Percentiles rank a stretch among this genome's conserved stretches.
These are phyloP conservation scores for Suillus tomentosus DNA, from an alignment of 768 basidiomycete species.

Conservation along the genomic window DNA sequence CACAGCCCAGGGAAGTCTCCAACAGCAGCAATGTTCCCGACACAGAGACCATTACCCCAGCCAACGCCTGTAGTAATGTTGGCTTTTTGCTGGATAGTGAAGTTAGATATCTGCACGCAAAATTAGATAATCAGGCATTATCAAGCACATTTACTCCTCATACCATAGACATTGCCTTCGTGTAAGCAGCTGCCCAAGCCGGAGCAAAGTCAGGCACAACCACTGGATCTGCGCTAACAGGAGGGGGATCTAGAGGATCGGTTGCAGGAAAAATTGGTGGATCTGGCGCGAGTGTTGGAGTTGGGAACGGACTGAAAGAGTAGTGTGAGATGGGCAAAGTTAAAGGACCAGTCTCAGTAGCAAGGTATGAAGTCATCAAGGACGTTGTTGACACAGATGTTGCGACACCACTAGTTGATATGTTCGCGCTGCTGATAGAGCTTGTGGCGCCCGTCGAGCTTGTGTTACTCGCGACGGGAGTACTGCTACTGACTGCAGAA, in stretches of 20 bases:
- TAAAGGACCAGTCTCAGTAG: constrained; percentile 25
- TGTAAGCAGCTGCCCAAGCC: constrained; percentile 61
- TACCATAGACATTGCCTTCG: constrained; percentile 59
- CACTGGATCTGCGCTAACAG: constrained; percentile 41
- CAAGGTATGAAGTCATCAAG: constrained; percentile 5
- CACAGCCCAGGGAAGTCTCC: constrained; percentile 67
- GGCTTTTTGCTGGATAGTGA: constrained; percentile 65
- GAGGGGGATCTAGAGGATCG: constrained; percentile 59
- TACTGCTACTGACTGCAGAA: constrained; percentile 8
- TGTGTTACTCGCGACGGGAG: constrained; percentile 13
- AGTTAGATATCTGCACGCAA: constrained; percentile 41
- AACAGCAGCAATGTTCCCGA: constrained; percentile 65
- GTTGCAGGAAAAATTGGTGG: constrained; percentile 54
- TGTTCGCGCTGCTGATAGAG: background rate
- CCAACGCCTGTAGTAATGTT: constrained; percentile 63
- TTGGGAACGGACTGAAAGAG: constrained; percentile 61
- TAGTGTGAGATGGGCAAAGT: constrained; percentile 43
- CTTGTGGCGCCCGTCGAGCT: background rate
- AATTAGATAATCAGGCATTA: constrained; percentile 47
- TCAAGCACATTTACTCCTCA: constrained; percentile 42
- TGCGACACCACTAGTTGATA: background rate
- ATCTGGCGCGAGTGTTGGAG: constrained; percentile 56
- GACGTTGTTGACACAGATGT: constrained; percentile 15
- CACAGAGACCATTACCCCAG: constrained; percentile 58
- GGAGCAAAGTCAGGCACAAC: constrained; percentile 48